phyloP scores from a whole-genome alignment of 2,329 filamentous ascomycete genomes.

The Cadophora malorum region DNA sequence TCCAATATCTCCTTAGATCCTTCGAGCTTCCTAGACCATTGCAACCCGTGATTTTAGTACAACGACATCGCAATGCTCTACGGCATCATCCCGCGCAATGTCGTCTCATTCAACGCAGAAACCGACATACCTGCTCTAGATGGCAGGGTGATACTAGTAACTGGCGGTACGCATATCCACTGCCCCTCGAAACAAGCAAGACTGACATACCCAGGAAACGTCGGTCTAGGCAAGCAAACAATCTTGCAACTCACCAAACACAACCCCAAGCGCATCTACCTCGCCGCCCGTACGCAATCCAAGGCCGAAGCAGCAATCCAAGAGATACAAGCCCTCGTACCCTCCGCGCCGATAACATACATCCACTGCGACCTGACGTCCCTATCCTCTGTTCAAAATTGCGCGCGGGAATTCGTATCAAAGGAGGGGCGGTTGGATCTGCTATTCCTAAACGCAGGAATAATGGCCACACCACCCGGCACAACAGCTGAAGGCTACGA shows the following conservation, averaged over 20 bases:
- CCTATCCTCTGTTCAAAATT: slow-evolving; percentile 51
- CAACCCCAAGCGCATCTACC: slow-evolving; percentile 48
- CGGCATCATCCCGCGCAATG: slow-evolving; percentile 27
- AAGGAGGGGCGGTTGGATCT: slow-evolving; percentile 50
- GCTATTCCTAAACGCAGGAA: slow-evolving; percentile 54
- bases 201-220: slow-evolving; percentile 34
- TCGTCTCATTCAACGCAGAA: slow-evolving; percentile 30
- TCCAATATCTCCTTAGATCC: neutral
- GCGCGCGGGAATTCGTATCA: slow-evolving; percentile 48
- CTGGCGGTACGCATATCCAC: slow-evolving; percentile 46
- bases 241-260: slow-evolving; percentile 51
- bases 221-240: slow-evolving; percentile 55
- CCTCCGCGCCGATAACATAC: slow-evolving; percentile 43
- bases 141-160: slow-evolving; percentile 54
- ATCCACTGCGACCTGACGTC: slow-evolving; percentile 54
- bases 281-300: slow-evolving; percentile 48
- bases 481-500: slow-evolving; percentile 56
- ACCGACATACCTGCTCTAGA: slow-evolving; percentile 48
- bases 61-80: slow-evolving; percentile 26
- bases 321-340: slow-evolving; percentile 45
- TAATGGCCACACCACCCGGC: slow-evolving; percentile 50
- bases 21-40: too few species aligned
- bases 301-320: slow-evolving; percentile 49
- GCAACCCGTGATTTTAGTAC: neutral
- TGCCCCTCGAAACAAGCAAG: neutral